Evolutionary conservation across 2,329 filamentous ascomycete species (phyloP), one percentile per base, ranked within the genome.

Genomic region (Chalaropsis thielavioides): DNA sequence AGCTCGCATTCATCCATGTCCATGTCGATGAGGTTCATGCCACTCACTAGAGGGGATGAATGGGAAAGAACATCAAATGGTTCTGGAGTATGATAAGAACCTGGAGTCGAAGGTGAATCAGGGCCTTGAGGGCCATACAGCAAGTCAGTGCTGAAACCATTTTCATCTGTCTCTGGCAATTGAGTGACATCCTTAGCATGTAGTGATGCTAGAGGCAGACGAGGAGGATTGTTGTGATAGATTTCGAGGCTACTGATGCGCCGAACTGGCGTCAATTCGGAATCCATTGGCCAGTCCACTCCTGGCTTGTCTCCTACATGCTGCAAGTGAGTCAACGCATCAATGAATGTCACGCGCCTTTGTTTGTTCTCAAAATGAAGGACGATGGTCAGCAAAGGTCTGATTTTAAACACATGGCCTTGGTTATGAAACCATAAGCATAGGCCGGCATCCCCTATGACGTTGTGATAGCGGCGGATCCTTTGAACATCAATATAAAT

Each of bases 401-500:
- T 43, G 17, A 44, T 46, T 17, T 24, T 51, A 27, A 19, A 40
- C 17, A n/a, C 35, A 38, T 44, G 51, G 1, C 49, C 43, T n/a
- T 49, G 41, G n/a, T 44, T 40, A n/a, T 44, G 64, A 43, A 60
- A 66, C 51, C 41, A 59, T 8, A 64, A 8, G 5, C 56, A 51
- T 3, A 60, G 51, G 15, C 44, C 54, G 2, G 27, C 17, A n/a
- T 59, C 40, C 22, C 24, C 41, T 3, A 27, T 13, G 19, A 38
- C 6, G 22, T 60, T 43, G 11, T 24, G n/a, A 22, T 24, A 15
- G 10, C 51, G 54, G 17, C 41, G 22, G 19, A 62, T 58, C 27
- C 27, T 44, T 40, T 19, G 11, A 13, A 58, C 38, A 44, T 67
- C 58, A 22, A 67, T 54, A 13, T 67, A 60, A n/a, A 67, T 67